Evolutionary conservation across 2,329 filamentous ascomycete genomes (phyloP).

Genomic region (Gnomoniopsis sp.): DNA sequence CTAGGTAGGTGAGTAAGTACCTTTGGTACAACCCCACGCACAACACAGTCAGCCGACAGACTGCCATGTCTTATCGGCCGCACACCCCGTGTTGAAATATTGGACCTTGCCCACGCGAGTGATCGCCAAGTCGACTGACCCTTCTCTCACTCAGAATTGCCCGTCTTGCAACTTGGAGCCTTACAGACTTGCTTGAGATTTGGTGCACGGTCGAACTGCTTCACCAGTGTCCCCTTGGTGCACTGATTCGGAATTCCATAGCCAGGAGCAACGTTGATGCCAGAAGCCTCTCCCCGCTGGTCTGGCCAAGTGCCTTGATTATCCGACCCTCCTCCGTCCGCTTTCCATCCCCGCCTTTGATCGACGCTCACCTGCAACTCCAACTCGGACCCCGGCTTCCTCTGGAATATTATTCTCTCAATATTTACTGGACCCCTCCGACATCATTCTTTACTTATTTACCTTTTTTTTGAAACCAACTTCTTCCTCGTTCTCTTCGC

Average conservation of each 20-base stretch:
- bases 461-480: too few relatives aligned
- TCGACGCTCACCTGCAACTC: neutral
- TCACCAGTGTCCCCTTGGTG: neutral
- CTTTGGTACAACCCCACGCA: constrained; percentile 6
- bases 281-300: neutral
- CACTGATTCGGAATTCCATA: neutral
- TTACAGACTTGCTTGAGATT: neutral
- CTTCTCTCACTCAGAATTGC: neutral
- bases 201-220: neutral
- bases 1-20: too few relatives aligned
- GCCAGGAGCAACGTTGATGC: neutral
- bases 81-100: neutral
- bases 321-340: neutral
- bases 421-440: neutral
- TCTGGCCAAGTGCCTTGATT: neutral
- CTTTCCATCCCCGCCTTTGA: constrained; percentile 13
- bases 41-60: neutral
- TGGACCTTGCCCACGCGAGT: neutral
- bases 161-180: neutral
- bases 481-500: too few relatives aligned
- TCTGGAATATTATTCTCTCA: neutral
- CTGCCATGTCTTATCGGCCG: constrained; percentile 9
- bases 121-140: neutral
- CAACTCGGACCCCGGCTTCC: neutral
- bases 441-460: neutral